Evolutionary conservation across 805 yeast species (phyloP), one percentile per base, ranked within the genome.

Genomic region (Tetrapisispora fleetii): DNA sequence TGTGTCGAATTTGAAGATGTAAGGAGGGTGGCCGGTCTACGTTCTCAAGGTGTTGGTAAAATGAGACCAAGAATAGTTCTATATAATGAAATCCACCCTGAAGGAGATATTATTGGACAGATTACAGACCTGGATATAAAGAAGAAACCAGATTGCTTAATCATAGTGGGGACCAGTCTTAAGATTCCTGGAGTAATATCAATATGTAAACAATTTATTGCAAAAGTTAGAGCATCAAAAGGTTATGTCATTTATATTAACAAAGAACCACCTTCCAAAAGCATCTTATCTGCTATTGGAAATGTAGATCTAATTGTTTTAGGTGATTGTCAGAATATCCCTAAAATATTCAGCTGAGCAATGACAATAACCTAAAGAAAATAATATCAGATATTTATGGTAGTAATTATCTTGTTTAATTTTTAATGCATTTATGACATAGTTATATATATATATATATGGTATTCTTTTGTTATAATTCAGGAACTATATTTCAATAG

Each of bases 101-200:
- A 88, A 62, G 89, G 93, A 52, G 95, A 91, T 41, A 77, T 83
- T 28, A 87, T 89, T 43, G 95, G 95, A 0, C 78, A 79, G 46
- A 77, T 85, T 4, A 76, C 88, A 5, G 83, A 83, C 17, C 54
- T 72, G 2, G 96, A 89, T 63, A 64, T 85, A 40, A 73, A 71
- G 50, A 65, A 73, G 11, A 75, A 74, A 37, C 89, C 95, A 17
- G 96, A 89, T 61, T 82, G 91, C 57, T 66, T 88, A 42, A 67
- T 89, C 7, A 81, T 89, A 46, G 85, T 84, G 8, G 96, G 96
- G 3, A 89, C 96, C 0, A 81, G 95, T 2, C 70, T 89, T 50
- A 81, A 85, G 59, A 89, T 89, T 27, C 88, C 88, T 0, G 87
- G 87, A 1, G 88, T 82, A 10, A 67, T 77, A 54, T 67, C 81